Evolutionary conservation across 2,329 filamentous ascomycete genomes (phyloP).

Genomic region (Cercospora sp.): DNA sequence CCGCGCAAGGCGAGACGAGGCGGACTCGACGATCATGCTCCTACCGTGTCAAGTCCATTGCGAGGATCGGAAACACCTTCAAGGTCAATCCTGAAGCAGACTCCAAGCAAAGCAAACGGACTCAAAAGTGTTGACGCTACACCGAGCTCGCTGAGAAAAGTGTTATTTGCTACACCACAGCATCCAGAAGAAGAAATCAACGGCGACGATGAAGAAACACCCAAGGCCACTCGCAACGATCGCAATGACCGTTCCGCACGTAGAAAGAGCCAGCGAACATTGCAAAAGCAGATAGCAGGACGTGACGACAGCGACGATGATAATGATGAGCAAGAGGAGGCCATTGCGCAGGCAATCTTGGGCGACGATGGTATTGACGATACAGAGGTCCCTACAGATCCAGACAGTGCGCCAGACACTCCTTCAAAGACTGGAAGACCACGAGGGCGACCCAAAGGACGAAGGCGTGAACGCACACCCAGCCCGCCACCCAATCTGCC

Average conservation of each 20-base stretch:
- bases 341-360: constrained; percentile 33
- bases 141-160: constrained; percentile 48
- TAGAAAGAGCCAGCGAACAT: constrained; percentile 75
- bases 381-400: constrained; percentile 39
- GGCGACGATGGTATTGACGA: constrained; percentile 29
- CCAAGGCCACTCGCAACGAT: constrained; percentile 69
- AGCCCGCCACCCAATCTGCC: constrained; percentile 81
- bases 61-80: constrained; percentile 36
- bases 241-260: constrained; percentile 78
- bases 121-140: constrained; percentile 38
- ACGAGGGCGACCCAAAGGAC: constrained; percentile 57
- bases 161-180: constrained; percentile 50
- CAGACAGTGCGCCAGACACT: constrained; percentile 46
- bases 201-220: constrained; percentile 46
- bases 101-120: constrained; percentile 33
- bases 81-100: constrained; percentile 39
- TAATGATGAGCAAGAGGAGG: constrained; percentile 53
- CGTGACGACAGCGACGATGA: constrained; percentile 69
- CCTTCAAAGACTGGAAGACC: constrained; percentile 48
- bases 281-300: constrained; percentile 71
- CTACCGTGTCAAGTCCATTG: constrained; percentile 15
- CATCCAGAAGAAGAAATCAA: constrained; percentile 40
- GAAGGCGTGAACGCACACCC: constrained; percentile 63
- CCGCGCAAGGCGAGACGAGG: constrained; percentile 31
- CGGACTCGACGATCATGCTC: constrained; percentile 10